Evolutionary conservation across 768 basidiomycete genomes (phyloP).

Genomic region (Podaxis carcinomalis): DNA sequence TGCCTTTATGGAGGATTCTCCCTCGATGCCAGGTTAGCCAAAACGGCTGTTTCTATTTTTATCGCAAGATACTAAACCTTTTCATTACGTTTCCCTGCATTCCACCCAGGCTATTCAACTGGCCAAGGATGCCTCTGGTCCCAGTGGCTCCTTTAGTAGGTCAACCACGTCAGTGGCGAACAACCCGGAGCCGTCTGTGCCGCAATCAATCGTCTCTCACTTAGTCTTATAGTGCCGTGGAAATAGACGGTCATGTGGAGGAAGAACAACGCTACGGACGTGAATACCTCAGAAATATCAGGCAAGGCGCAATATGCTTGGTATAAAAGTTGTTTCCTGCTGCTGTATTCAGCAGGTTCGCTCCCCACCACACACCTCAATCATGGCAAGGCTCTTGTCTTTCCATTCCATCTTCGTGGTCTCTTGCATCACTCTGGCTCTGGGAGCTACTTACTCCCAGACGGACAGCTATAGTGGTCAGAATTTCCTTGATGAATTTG

Average conservation of each 20-base stretch:
- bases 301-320: too few relatives aligned
- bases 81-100: neutral
- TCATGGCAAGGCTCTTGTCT: neutral
- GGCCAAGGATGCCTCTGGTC: neutral
- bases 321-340: neutral
- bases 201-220: constrained; percentile 3
- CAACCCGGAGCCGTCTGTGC: neutral
- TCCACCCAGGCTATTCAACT: neutral
- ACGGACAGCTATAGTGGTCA: constrained; percentile 41
- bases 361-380: neutral
- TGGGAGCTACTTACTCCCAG: constrained; percentile 41
- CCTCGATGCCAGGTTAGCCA: neutral
- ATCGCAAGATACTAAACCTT: neutral
- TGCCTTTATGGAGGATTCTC: neutral
- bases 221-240: neutral
- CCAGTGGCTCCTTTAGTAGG: neutral
- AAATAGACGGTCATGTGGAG: neutral
- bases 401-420: constrained; percentile 15
- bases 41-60: constrained; percentile 2
- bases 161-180: neutral
- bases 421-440: constrained; percentile 17
- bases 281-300: neutral
- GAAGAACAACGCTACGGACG: neutral
- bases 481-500: constrained; percentile 49
- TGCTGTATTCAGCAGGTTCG: neutral